Base-by-base conservation (phyloP, 352 stramenopile species). In the Phytophthora pistaciae region DNA sequence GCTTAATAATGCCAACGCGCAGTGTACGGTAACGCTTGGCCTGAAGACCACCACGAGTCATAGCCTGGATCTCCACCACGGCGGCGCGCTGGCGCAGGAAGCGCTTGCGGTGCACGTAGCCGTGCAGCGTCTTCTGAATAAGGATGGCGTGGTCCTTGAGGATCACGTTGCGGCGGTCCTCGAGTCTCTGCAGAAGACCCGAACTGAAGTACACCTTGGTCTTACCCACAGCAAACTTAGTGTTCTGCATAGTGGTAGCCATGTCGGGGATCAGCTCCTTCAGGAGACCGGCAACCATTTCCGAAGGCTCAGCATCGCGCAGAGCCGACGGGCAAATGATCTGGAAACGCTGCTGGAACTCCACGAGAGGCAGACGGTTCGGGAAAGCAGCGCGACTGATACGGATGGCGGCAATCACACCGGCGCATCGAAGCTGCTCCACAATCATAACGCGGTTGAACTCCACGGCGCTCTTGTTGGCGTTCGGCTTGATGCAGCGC, bases 401-500 rank as follows among this genome's bases (percentile, higher is more conserved):
- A 27, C 91, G 90, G 66, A 97, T 97, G 1, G 91, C 91, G 31
- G 91, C 91, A 62, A 97, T 95, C 63, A 97, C 91, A 78, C 90
- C 91, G n/a, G 91, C 91, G 58, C 90, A 97, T 38, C 91, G 87
- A 18, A 97, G 80, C 72, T 97, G 90, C 66, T 97, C 90, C 40
- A 96, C 87, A 70, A 97, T 95, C 88, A 94, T 93, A 31, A 79
- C 59, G 14, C 88, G 83, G 60, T 99, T 85, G 55, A 96, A 96
- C 71, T 94, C 83, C 14, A 75, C 65, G 5, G 88, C 81, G 38
- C 83, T 91, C 77, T 97, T 96, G 82, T 94, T 93, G 20, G 84
- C 84, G 65, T 97, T 97, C 10, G 97, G 91, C 74, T 97, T 97
- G 85, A 97, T 96, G 64, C 90, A 97, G 13, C 91, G 91, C 38